Percentiles rank a stretch among this genome's conserved stretches.
phyloP scores from a whole-genome alignment of 768 basidiomycete species.

The Naganishia vishniacii region DNA sequence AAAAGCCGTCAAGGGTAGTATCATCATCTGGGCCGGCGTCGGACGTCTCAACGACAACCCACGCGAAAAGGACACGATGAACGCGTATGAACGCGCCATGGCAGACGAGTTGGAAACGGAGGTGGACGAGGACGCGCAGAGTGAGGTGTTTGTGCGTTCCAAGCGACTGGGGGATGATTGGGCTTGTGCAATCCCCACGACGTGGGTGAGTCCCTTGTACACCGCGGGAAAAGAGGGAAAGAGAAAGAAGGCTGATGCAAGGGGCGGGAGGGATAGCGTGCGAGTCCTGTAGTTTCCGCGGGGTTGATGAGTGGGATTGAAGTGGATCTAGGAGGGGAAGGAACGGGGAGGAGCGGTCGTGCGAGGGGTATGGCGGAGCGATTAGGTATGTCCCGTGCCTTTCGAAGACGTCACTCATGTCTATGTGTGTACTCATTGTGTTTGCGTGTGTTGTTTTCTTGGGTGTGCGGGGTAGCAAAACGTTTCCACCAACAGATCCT shows the following conservation, averaged over 20 bases:
- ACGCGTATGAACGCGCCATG: not conserved
- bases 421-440: slow-evolving; percentile 18
- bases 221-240: not conserved
- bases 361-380: slow-evolving; percentile 72
- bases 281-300: not conserved
- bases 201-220: slow-evolving; percentile 44
- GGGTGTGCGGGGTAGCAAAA: slow-evolving; percentile 59
- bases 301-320: not conserved
- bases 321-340: slow-evolving; percentile 52
- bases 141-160: not conserved
- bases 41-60: not conserved
- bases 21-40: slow-evolving; percentile 11
- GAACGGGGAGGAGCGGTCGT: slow-evolving; percentile 59
- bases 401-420: not conserved
- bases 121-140: not conserved
- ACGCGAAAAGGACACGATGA: not conserved
- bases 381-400: slow-evolving; percentile 57
- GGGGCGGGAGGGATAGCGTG: not conserved
- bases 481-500: slow-evolving; percentile 66
- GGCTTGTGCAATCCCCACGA: slow-evolving; percentile 73
- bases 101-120: slow-evolving; percentile 5
- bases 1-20: not conserved
- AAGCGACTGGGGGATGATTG: slow-evolving; percentile 61
- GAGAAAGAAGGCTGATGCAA: not conserved
- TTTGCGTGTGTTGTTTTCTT: slow-evolving; percentile 3